These are phyloP conservation scores for Hydnomerulius pinastri DNA, from an alignment of 768 basidiomycete species.

Conservation along the genomic window DNA sequence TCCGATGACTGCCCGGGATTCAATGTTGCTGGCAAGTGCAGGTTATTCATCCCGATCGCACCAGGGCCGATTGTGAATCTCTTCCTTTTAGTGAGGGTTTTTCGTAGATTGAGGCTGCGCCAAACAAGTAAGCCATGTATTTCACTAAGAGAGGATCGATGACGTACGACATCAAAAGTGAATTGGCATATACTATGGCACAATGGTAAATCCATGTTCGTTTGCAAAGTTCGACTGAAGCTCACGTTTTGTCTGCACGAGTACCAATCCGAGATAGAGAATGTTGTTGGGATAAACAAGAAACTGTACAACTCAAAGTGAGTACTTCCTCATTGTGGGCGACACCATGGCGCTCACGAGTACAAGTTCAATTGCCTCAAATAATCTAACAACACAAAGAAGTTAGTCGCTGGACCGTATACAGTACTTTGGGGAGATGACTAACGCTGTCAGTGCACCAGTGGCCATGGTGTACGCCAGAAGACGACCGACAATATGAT, in stretches of 20 bases:
- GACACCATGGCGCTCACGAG: not conserved
- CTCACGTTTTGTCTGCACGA: not conserved
- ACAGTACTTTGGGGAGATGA: not conserved
- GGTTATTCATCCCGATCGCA: not conserved
- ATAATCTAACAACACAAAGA: too few species aligned
- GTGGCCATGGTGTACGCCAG: slow-evolving; percentile 9
- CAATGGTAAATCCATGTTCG: not conserved
- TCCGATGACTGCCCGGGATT: too few species aligned
- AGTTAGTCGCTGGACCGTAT: not conserved
- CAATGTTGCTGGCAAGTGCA: too few species aligned
- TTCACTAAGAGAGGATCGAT: too few species aligned
- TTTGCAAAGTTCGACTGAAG: not conserved
- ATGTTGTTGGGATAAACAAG: not conserved
- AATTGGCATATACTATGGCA: not conserved
- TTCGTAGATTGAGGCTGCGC: too few species aligned
- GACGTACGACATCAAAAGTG: not conserved
- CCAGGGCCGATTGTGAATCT: not conserved
- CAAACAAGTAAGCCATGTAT: too few species aligned
- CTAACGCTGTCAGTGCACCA: slow-evolving; percentile 12
- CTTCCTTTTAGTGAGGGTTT: too few species aligned
- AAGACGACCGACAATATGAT: slow-evolving; percentile 6
- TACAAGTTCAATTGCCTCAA: not conserved
- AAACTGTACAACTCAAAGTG: not conserved
- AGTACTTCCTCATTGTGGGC: not conserved
- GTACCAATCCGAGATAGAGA: not conserved